phyloP scores from a whole-genome alignment of 2,329 filamentous ascomycete species.

The Chaetomium strumarium region DNA sequence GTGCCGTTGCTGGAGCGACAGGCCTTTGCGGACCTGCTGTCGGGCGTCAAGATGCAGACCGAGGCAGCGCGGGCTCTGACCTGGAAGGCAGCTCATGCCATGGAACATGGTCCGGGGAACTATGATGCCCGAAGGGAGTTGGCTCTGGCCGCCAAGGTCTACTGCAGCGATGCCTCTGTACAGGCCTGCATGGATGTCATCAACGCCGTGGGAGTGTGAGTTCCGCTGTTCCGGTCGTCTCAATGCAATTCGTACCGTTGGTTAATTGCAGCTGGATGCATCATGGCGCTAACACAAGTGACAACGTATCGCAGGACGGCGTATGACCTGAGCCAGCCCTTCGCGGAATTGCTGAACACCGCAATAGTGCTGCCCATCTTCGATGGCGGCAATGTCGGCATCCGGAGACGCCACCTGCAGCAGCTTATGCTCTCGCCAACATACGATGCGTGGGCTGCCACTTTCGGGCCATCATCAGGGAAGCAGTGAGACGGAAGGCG shows the following conservation, averaged over 20 bases:
- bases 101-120: conserved; percentile 38
- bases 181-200: conserved; percentile 45
- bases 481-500: background rate
- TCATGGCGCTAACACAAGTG: conserved; percentile 10
- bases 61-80: conserved; percentile 45
- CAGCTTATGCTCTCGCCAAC: conserved; percentile 37
- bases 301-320: conserved; percentile 30
- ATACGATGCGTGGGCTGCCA: conserved; percentile 43
- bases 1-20: conserved; percentile 43
- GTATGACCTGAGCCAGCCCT: conserved; percentile 38
- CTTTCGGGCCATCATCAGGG: conserved; percentile 18
- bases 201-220: conserved; percentile 45
- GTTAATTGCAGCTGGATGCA: no score
- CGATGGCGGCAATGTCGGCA: conserved; percentile 49
- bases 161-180: conserved; percentile 43
- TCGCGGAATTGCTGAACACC: conserved; percentile 39
- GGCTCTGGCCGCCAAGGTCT: conserved; percentile 46
- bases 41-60: conserved; percentile 45
- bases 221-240: background rate
- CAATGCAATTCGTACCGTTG: no score
- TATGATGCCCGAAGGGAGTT: conserved; percentile 38
- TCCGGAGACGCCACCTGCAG: conserved; percentile 44
- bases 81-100: conserved; percentile 44
- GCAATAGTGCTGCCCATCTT: conserved; percentile 44
- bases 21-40: conserved; percentile 41